Percentiles rank a stretch among this genome's conserved stretches.
phyloP scores from a whole-genome alignment of 768 basidiomycete genomes.

The Trametes villosa region DNA sequence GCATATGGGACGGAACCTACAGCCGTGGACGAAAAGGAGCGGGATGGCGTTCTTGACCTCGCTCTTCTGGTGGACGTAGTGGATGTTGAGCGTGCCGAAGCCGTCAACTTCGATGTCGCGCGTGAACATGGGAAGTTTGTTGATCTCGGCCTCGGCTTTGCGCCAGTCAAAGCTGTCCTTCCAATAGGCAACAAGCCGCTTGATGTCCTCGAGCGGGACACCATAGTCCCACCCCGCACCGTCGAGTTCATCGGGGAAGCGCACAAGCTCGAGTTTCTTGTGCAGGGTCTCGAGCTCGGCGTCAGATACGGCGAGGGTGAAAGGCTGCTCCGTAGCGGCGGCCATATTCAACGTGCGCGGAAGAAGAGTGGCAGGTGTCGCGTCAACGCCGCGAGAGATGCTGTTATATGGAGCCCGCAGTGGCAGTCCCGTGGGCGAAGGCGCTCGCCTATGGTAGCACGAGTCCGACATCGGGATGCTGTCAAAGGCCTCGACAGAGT shows the following conservation, averaged over 20 bases:
- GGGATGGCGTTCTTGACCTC: constrained; percentile 50
- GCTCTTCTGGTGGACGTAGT: constrained; percentile 46
- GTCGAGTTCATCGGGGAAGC: constrained; percentile 35
- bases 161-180: constrained; percentile 60
- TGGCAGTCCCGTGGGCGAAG: too few species aligned
- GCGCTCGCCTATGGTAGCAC: too few species aligned
- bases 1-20: constrained; percentile 35
- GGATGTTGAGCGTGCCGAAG: constrained; percentile 53
- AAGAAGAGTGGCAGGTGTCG: too few species aligned
- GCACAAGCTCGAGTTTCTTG: constrained; percentile 30
- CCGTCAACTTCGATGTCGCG: constrained; percentile 52
- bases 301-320: constrained; percentile 30
- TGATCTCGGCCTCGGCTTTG: constrained; percentile 53
- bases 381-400: too few species aligned
- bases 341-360: too few species aligned
- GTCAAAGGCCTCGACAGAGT: too few species aligned
- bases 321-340: constrained; percentile 21
- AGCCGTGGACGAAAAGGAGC: constrained; percentile 66
- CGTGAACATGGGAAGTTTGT: constrained; percentile 61
- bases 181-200: constrained; percentile 55
- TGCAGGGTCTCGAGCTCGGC: constrained; percentile 26
- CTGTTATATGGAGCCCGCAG: too few species aligned
- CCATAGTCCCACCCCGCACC: constrained; percentile 35
- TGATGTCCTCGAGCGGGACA: constrained; percentile 49
- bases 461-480: too few species aligned